Base-by-base conservation (phyloP, 352 stramenopile species). In the Phytopythium sindhum region DNA sequence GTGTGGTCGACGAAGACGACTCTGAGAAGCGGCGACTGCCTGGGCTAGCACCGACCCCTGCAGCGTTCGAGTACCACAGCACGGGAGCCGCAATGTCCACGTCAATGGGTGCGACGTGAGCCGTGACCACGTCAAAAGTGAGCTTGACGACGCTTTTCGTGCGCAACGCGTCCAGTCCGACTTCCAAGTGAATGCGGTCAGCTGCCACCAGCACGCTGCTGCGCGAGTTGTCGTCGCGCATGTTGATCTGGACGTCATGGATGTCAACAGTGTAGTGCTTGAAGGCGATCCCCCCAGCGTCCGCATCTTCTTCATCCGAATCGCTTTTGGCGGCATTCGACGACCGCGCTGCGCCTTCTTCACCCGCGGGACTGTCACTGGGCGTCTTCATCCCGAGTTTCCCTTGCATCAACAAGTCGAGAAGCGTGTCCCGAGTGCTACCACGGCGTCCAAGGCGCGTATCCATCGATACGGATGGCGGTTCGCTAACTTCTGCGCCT, bases 221-320 rank as follows among this genome's bases (percentile, higher is more conserved):
- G 52, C 78, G 73, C 23, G 67, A 89, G 1, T 63, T 74, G 39
- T 90, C 82, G 57, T 94, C 86, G 0, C 81, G 74, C 21, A 91
- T 77, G 55, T 91, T 92, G 66, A 94, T 93, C 54, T 94, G 86
- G 0, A 74, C 77, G 47, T 94, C 82, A 57, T 91, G 80, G 28
- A 92, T 73, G 60, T 91, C 82, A 6, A 92, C 60, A 1, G 83
- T 94, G 66, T 91, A 94, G 21, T 79, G 69, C 57, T 94, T 94
- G 65, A 80, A 60, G 12, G 71, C 69, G 54, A 94, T 85, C 2
- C 54, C 53, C 37, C 70, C 80, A 0, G 67, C 50, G 8, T 67
- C 47, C 21, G 65, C 54, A 21, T 66, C 67, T 26, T 67, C 58
- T 45, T 50, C 29, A 1, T 28, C 26, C 19, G 61, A 42, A 14